Base-by-base conservation (phyloP, 2,329 filamentous ascomycete genomes). In the Exophiala phaeomuriformis region DNA sequence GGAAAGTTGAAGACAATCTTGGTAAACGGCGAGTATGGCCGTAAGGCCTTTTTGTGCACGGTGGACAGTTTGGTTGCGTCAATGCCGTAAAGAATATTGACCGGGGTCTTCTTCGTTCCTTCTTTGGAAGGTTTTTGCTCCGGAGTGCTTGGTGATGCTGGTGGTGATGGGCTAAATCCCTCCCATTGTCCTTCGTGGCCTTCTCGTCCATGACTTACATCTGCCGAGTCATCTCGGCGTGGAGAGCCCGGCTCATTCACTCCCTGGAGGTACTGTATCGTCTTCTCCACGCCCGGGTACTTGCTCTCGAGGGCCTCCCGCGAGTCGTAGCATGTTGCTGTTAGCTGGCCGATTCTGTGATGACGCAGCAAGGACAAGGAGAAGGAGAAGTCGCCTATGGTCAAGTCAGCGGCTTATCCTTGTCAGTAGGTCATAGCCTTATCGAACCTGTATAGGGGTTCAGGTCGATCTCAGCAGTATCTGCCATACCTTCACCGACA, bases 1-100 rank as follows among this genome's bases (percentile, higher is more conserved):
- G 93, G 93, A 70, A 98, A 98, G 76, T 96, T 95, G 81, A 97
- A 98, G 61, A 91, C 77, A 58, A 97, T 84, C 52, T 82, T 79
- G 68, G 95, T 84, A 77, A 86, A 90, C 3, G 74, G 69, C 2
- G 71, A 70, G 10, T 64, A 64, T 29, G 53, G 45, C 43, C 55
- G 52, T 5, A 60, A 48, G 19, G 48, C 44, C 43, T 61, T 60
- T 12, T 56, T 51, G 40, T 68, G 69, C 33, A 61, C 60, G 2
- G 64, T 58, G 4, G 62, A 53, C 31, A 75, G 65, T 61, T 73
- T 73, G 44, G 67, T 68, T 0, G 71, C 72, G 51, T 75, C 72
- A 12, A 75, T 66, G 12, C 69, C 71, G 60, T 70, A 73, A 35
- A 74, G 62, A 5, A 74, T 64, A 7, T 49, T 32, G 45, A 52